These are phyloP conservation scores for Lodderomyces metapsilosis DNA, from an alignment of 1,139 yeast species.

Conservation along the genomic window DNA sequence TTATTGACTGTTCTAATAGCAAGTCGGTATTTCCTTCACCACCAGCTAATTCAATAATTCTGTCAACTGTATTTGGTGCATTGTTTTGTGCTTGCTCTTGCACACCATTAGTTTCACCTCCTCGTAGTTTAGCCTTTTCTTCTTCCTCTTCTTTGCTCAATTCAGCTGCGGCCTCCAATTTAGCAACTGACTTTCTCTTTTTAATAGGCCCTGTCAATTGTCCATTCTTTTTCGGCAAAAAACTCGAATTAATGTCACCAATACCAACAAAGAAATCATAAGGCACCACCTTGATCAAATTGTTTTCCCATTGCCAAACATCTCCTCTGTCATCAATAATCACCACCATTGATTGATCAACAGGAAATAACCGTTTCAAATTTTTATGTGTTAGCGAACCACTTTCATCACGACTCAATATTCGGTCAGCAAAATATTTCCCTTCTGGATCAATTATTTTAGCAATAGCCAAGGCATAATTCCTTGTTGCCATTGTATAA, in stretches of 20 bases:
- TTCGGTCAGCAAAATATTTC: constrained; percentile 83
- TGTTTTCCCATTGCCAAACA: constrained; percentile 98
- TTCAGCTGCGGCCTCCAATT: constrained; percentile 36
- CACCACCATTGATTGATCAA: constrained; percentile 94
- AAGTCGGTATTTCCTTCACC: constrained; percentile 47
- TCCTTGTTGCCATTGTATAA: constrained; percentile 98
- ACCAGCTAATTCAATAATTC: constrained; percentile 48
- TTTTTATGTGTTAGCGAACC: constrained; percentile 91
- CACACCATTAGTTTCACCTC: constrained; percentile 8
- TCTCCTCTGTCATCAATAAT: constrained; percentile 98
- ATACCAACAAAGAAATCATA: constrained; percentile 95
- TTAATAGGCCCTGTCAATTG: constrained; percentile 68
- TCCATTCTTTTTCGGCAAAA: constrained; percentile 78
- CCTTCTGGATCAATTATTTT: constrained; percentile 90
- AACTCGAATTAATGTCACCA: constrained; percentile 95
- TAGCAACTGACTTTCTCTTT: constrained; percentile 55
- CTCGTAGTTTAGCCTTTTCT: constrained; percentile 1
- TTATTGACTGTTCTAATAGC: constrained; percentile 52
- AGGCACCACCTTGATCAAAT: constrained; percentile 88
- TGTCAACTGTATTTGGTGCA: constrained; percentile 43
- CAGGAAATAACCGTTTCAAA: constrained; percentile 85
- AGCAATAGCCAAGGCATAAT: constrained; percentile 89
- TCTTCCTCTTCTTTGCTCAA: constrained; percentile 14
- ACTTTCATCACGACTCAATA: constrained; percentile 90
- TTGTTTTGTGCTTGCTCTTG: neutral